Evolutionary conservation across 2,329 filamentous ascomycete genomes (phyloP), one percentile per base, ranked within the genome.

Genomic region (Fusarium penzigii): DNA sequence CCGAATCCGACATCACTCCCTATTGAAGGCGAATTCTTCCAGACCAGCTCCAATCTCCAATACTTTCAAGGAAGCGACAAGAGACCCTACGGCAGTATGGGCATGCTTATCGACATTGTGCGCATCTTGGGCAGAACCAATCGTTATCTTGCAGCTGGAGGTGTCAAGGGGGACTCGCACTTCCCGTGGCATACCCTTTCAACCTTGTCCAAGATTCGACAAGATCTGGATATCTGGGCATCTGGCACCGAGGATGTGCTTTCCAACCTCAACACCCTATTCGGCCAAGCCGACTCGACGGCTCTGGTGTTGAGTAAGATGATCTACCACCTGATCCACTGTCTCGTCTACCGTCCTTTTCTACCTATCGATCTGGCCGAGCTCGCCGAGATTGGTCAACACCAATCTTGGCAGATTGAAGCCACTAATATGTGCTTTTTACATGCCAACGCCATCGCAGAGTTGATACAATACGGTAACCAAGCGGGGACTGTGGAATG

Each of bases 321-420:
- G 40, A 85, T 95, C 29, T 95, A 94, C 63, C 91, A 96, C 66
- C 78, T 94, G 13, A 87, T 94, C 42, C 89, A 95, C 71, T 95
- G 90, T 65, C 78, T 96, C 45, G 87, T 95, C 41, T 96, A 95
- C 66, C 84, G 91, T 14, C 90, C 90, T 0, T 96, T 96, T 70
- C 77, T 96, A 6, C 91, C 91, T 1, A 88, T 96, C 56, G 89
- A 95, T 68, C 77, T 95, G 4, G 83, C 87, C 20, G 91, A 95
- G 68, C 81, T 96, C 7, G 84, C 89, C 12, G 88, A 89, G 13
- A 87, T 83, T 1, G 89, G 89, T 2, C 90, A 95, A 64, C 89
- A 95, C 61, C 90, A 95, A 67, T 92, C 89, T 29, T 96, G 91
- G 91, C 91, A 95, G 67, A 93, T 95, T 44, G 90, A 95, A 68